phyloP scores from a whole-genome alignment of 2,329 filamentous ascomycete genomes.

The Microsporum canis region DNA sequence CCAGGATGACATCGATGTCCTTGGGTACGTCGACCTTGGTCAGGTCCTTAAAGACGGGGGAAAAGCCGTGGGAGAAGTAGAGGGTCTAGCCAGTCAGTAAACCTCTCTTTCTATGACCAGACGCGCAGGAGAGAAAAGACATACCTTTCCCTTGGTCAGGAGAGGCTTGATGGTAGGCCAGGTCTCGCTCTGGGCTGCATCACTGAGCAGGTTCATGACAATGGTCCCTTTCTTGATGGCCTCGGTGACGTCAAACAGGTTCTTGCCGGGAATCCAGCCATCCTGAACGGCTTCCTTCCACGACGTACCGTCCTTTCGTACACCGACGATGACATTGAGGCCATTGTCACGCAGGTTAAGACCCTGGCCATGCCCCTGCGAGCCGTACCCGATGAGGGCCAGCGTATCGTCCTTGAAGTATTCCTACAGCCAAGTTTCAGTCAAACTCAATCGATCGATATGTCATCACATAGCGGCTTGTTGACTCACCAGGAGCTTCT shows the following conservation, averaged over 20 bases:
- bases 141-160: conserved; percentile 94
- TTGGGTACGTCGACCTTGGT: conserved; percentile 96
- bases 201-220: conserved; percentile 97
- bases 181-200: conserved; percentile 96
- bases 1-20: conserved; percentile 98
- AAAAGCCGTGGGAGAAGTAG: conserved; percentile 99
- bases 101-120: neutral
- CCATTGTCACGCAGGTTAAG: conserved; percentile 99
- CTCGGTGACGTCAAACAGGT: conserved; percentile 96
- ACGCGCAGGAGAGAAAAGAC: neutral
- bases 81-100: conserved; percentile 57
- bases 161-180: conserved; percentile 98
- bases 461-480: neutral
- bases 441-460: neutral
- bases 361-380: conserved; percentile 96
- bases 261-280: conserved; percentile 96
- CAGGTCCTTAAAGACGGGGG: conserved; percentile 97
- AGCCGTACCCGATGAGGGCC: conserved; percentile 96
- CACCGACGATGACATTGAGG: conserved; percentile 96
- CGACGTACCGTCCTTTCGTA: conserved; percentile 94
- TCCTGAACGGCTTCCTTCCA: conserved; percentile 97
- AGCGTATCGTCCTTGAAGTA: conserved; percentile 99
- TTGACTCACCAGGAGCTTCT: conserved; percentile 81
- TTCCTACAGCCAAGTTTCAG: conserved; percentile 46
- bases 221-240: conserved; percentile 88